These are phyloP conservation scores for Stephania yunnanensis DNA, from an alignment of 164 flowering plant species.

Conservation along the genomic window DNA sequence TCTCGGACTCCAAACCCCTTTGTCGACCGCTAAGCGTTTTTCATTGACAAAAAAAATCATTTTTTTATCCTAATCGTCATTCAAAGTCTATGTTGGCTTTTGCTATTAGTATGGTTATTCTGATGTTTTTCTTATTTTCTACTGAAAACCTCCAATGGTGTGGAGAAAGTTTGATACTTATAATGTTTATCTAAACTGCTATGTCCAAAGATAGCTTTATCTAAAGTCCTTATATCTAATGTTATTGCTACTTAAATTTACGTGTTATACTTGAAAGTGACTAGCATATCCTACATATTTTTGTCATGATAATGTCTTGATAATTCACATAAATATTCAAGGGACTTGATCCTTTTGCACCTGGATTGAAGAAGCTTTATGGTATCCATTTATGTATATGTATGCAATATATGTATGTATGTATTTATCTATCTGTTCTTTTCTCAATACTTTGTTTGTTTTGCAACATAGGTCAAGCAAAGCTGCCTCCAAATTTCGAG, in stretches of 20 bases:
- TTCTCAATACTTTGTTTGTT: constrained; percentile 6
- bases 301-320: background rate
- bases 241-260: background rate
- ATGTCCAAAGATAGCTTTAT: background rate
- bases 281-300: background rate
- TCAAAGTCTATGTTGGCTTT: too few relatives aligned
- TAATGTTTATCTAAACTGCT: background rate
- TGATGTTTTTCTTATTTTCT: too few relatives aligned
- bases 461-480: constrained; percentile 64
- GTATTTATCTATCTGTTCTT: background rate
- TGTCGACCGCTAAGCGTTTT: background rate
- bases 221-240: background rate
- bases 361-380: background rate
- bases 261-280: background rate
- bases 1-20: background rate
- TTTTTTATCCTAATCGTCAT: too few relatives aligned
- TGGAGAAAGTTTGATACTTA: background rate
- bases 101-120: too few relatives aligned
- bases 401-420: background rate
- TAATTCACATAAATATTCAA: background rate
- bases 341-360: background rate
- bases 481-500: constrained; percentile 79
- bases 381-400: background rate
- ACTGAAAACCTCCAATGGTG: background rate
- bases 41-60: background rate